A percentile compares a stretch with the other conserved stretches of the same genome.
These are phyloP conservation scores for Jamesozyma rosinii DNA, from an alignment of 805 yeast species.

Conservation along the genomic window DNA sequence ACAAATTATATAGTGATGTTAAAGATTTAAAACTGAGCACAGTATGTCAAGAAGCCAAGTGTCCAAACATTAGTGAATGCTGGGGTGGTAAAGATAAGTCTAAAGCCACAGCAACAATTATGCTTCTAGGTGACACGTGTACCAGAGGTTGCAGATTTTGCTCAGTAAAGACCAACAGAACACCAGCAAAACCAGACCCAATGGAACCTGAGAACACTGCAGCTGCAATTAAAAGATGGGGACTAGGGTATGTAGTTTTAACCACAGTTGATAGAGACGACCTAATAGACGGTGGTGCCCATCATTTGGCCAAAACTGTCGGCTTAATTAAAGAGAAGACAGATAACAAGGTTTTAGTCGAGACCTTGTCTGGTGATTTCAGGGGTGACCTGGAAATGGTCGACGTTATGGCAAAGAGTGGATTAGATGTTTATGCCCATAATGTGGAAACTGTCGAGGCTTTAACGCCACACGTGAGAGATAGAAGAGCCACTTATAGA, in stretches of 20 bases:
- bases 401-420: conserved; percentile 68
- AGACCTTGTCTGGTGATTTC: conserved; percentile 91
- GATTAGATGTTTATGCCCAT: conserved; percentile 94
- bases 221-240: conserved; percentile 95
- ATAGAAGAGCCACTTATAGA: conserved; percentile 89
- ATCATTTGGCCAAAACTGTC: conserved; percentile 85
- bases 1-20: conserved; percentile 73
- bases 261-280: conserved; percentile 98
- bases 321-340: conserved; percentile 74
- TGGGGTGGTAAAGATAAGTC: conserved; percentile 86
- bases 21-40: conserved; percentile 84
- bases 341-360: conserved; percentile 76
- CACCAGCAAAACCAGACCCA: conserved; percentile 85
- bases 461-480: conserved; percentile 89
- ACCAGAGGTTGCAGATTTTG: conserved; percentile 99
- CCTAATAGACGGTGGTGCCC: conserved; percentile 83
- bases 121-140: conserved; percentile 97
- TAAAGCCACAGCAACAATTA: conserved; percentile 88
- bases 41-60: conserved; percentile 96
- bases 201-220: conserved; percentile 97
- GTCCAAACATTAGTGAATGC: conserved; percentile 99
- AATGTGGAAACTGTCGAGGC: conserved; percentile 94
- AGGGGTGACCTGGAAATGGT: conserved; percentile 82
- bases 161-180: conserved; percentile 85
- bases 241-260: conserved; percentile 91